Conservation (phyloP, 2,329 filamentous ascomycete species). For the Neurospora sp. region DNA sequence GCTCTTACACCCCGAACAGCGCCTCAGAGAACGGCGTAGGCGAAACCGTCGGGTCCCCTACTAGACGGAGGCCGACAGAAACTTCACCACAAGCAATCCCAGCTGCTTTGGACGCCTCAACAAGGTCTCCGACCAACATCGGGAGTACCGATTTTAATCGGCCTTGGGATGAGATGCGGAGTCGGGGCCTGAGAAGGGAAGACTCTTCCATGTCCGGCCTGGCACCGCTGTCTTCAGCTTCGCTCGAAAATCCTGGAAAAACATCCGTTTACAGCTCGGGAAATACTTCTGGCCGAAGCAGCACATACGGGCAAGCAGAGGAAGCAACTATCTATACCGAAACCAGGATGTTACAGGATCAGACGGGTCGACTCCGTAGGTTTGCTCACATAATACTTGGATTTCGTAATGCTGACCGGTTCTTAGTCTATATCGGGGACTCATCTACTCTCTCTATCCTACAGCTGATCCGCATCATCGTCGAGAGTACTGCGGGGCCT, state of each 20-base stretch:
- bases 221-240: constrained; percentile 7
- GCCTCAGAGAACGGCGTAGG: constrained; percentile 20
- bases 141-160: constrained; percentile 8
- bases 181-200: constrained; percentile 7
- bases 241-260: constrained; percentile 12
- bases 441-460: constrained; percentile 52
- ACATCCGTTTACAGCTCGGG: constrained; percentile 22
- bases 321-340: constrained; percentile 45
- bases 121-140: constrained; percentile 8
- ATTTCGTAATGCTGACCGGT: not conserved
- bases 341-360: constrained; percentile 49
- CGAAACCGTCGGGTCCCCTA: constrained; percentile 26
- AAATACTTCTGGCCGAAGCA: constrained; percentile 27
- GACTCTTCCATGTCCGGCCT: constrained; percentile 12
- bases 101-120: constrained; percentile 11
- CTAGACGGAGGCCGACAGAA: constrained; percentile 27
- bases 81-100: constrained; percentile 14
- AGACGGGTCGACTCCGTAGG: constrained; percentile 45
- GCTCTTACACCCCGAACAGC: constrained; percentile 30
- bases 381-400: constrained; percentile 8
- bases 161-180: constrained; percentile 13
- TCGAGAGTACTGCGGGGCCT: constrained; percentile 41
- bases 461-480: constrained; percentile 49
- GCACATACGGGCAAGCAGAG: constrained; percentile 38
- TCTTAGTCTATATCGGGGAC: constrained; percentile 50